Conservation (phyloP, 2,329 filamentous ascomycete species). For the Cryphonectria naterciae region DNA sequence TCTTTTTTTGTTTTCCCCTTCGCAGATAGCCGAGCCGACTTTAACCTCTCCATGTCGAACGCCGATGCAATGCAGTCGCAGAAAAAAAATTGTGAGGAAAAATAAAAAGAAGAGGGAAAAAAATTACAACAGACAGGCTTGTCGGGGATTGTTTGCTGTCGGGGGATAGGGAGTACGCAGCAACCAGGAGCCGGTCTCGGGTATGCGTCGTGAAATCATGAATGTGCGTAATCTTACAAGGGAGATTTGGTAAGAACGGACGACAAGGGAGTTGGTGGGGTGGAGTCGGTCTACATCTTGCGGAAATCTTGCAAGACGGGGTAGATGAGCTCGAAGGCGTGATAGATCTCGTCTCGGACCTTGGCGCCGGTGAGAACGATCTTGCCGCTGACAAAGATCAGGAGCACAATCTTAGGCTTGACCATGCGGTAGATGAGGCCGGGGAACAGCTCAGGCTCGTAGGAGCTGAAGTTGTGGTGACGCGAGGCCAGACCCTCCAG, state of each 20-base stretch:
- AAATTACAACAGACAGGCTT: constrained; percentile 34
- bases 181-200: constrained; percentile 25
- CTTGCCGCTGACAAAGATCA: constrained; percentile 98
- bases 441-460: constrained; percentile 97
- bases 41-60: constrained; percentile 40
- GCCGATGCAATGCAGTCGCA: constrained; percentile 49
- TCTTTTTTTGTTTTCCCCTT: constrained; percentile 36
- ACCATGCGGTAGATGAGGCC: constrained; percentile 99
- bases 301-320: constrained; percentile 81
- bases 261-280: not conserved
- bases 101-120: constrained; percentile 27
- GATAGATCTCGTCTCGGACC: constrained; percentile 96
- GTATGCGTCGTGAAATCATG: constrained; percentile 51
- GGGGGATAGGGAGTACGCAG: constrained; percentile 9
- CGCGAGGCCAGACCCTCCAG: constrained; percentile 93
- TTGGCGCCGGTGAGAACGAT: constrained; percentile 98
- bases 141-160: constrained; percentile 15
- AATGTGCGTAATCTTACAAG: constrained; percentile 36
- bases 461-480: constrained; percentile 99
- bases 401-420: constrained; percentile 97
- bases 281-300: constrained; percentile 50
- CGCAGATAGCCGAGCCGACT: constrained; percentile 30
- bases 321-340: constrained; percentile 96
- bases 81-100: constrained; percentile 26
- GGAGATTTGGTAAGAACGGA: constrained; percentile 17